Percentiles rank a stretch among this genome's conserved stretches.
phyloP scores from a whole-genome alignment of 2,329 filamentous ascomycete genomes.

The Pseudopyricularia cyperi region DNA sequence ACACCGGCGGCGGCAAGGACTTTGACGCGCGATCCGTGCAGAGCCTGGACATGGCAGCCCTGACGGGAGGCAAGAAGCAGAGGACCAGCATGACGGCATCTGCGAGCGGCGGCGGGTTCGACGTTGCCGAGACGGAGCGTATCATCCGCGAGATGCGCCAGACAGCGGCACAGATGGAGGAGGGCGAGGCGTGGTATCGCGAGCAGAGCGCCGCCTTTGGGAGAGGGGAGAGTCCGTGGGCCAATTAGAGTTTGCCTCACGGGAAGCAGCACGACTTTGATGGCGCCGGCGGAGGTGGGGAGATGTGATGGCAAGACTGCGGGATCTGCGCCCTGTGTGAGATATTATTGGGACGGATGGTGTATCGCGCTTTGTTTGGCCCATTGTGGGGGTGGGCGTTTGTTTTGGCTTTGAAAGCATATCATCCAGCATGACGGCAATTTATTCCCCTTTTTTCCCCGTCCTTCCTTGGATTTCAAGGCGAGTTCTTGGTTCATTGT shows the following conservation, averaged over 20 bases:
- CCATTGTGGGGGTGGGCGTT: not conserved
- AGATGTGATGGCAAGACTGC: not conserved
- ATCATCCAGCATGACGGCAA: not conserved
- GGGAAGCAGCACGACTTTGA: not conserved
- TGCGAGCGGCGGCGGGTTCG: not conserved
- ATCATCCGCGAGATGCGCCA: slow-evolving; percentile 28
- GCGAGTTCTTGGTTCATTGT: too few relatives aligned
- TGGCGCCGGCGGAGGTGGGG: not conserved
- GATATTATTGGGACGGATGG: not conserved
- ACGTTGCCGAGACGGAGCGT: slow-evolving; percentile 12
- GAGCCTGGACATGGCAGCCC: slow-evolving; percentile 3
- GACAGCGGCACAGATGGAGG: slow-evolving; percentile 30
- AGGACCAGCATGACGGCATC: slow-evolving; percentile 2
- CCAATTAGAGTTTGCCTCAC: not conserved
- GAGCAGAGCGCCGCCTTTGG: slow-evolving; percentile 27
- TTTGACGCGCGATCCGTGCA: not conserved
- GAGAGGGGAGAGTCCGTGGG: slow-evolving; percentile 5
- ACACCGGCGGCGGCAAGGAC: not conserved
- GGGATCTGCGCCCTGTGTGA: not conserved
- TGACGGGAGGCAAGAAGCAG: slow-evolving; percentile 15
- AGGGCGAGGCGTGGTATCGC: slow-evolving; percentile 31
- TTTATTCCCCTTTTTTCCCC: not conserved
- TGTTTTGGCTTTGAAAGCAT: not conserved
- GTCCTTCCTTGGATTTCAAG: not conserved
- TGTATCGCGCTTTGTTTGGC: not conserved